Evolutionary conservation across 78 protist genomes (phyloP), one percentile per base, ranked within the genome.

Genomic region (Speleostelium caveatum): DNA sequence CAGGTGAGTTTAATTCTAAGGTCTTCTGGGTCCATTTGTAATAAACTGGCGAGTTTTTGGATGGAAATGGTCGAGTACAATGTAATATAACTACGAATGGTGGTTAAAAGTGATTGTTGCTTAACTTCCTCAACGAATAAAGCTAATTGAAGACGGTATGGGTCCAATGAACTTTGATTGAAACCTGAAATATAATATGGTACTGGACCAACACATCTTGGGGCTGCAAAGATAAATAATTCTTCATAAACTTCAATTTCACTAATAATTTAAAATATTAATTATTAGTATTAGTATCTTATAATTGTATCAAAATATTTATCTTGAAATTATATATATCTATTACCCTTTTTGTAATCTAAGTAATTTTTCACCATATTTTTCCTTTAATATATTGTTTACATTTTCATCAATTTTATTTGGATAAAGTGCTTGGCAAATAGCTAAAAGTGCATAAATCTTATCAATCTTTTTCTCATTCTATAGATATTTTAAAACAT

Each of bases 391-490:
- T 12, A 6, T 30, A 22, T 36, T 56, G 76, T 79, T 87, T 39
- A 95, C 61, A 66, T 72, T 72, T 33, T 96, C 97, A 38, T 96
- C 98, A 68, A 94, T 55, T 71, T 94, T 95, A 73, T 75, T 95
- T 58, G 98, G 99, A 63, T 62, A 85, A 38, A 97, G 92, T 16
- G 95, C 38, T 60, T 94, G 74, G 39, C 92, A 65, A 22, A 96
- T 69, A 55, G 97, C 96, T 30, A 97, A 86, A n/a, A 95, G 75
- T 24, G 92, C 86, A 65, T 73, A 89, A 97, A 97, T 96, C 77
- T 97, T 97, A 69, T 96, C 97, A 65, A 62, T 92, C 91, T 83
- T 95, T 88, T 97, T 97, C 35, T 60, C 60, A 45, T 95, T 85
- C 87, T 72, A 39, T 36, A 53, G 66, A 68, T 65, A 33, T 83